Evolutionary conservation across 179 eudicot species (phyloP), one percentile per base, ranked within the genome.

Genomic region (Camellia oleifera): DNA sequence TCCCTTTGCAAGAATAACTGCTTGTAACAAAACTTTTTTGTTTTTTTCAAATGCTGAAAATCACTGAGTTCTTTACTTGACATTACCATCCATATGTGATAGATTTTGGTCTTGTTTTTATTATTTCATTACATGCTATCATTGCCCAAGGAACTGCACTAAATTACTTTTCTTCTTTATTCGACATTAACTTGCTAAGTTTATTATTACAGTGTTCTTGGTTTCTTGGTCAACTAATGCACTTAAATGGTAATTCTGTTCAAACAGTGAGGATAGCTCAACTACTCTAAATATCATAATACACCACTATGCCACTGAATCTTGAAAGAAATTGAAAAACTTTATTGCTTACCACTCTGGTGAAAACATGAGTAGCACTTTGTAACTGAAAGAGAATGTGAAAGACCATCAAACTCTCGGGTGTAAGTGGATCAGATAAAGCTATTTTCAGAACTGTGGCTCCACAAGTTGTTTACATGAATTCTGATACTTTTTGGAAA

Each of bases 391-490:
- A 5, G 11, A 45, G 56, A 7, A 5, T 61, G 69, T 60, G 50
- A 15, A 74, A 32, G 18, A 56, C 77, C 46, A 40, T 46, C 74
- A 45, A 48, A 26, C 67, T 57, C 15, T 26, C 20, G 52, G 48
- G 1, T 60, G 6, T 15, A 17, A 53, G 11, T 8, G 52, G 58
- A 40, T 75, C 26, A 6, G 50, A 42, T 7, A 20, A 40, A 3
- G 52, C 75, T 71, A 18, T 69, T 61, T 46, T 63, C 62, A 26
- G 56, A 50, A 14, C 9, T 81, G 72, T 54, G 60, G 44, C 62
- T 18, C 6, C 23, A 2, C 60, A 23, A 75, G 15, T 18, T 23
- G 42, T 62, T 5, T 15, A 3, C 18, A 65, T 53, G 42, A 58
- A 18, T 44, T 50, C 56, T 65, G 14, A 15, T 14, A 13, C 53